Evolutionary conservation across 148 eudicot genomes (phyloP).

Genomic region (Nyssa sinensis): DNA sequence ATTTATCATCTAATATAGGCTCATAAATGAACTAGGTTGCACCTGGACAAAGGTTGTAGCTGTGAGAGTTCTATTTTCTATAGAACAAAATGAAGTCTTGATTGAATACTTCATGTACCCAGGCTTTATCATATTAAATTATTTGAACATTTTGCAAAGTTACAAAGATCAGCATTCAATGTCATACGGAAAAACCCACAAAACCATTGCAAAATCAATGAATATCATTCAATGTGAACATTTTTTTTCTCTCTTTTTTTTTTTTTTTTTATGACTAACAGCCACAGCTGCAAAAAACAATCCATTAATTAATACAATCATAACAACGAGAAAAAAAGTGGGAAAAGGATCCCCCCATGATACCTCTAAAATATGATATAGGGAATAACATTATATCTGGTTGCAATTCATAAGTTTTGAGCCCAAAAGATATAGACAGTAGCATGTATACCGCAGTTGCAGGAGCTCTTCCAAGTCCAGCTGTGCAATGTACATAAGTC

Average conservation of each 20-base stretch:
- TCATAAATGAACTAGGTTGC: neutral
- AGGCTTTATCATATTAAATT: neutral
- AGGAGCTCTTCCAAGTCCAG: conserved; percentile 99
- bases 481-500: conserved; percentile 93
- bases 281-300: too few species aligned
- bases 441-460: conserved; percentile 69
- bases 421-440: neutral
- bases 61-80: too few species aligned
- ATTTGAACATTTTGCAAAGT: neutral
- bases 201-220: too few species aligned
- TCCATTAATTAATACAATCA: neutral
- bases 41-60: neutral
- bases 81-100: too few species aligned
- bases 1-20: neutral
- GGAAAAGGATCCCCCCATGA: neutral
- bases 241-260: too few species aligned
- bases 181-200: too few species aligned
- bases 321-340: neutral
- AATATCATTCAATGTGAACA: too few species aligned
- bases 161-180: too few species aligned
- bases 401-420: neutral
- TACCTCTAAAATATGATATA: neutral
- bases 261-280: too few species aligned
- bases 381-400: neutral
- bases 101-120: neutral